These are phyloP conservation scores for Vicia sativa DNA, from an alignment of 306 rosid genomes.

Conservation along the genomic window DNA sequence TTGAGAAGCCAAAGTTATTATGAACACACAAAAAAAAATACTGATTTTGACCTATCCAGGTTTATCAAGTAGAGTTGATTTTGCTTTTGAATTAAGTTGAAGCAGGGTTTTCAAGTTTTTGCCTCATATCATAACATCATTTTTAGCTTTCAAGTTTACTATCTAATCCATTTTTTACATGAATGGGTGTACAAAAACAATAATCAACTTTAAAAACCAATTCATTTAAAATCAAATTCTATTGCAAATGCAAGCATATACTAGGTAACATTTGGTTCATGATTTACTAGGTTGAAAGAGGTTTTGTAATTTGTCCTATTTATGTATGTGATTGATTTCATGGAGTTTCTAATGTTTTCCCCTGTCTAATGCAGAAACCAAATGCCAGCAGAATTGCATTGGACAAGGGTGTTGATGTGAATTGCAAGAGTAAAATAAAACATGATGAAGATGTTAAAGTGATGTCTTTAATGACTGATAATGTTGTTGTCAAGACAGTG, in stretches of 20 bases:
- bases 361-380: conserved; percentile 55
- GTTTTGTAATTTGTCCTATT: conserved; percentile 13
- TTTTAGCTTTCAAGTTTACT: neutral
- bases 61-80: neutral
- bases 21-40: neutral
- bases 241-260: neutral
- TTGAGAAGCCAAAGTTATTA: neutral
- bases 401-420: conserved; percentile 41
- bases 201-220: neutral
- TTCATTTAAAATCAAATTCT: neutral
- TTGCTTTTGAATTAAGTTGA: neutral
- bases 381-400: conserved; percentile 43
- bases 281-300: conserved; percentile 17
- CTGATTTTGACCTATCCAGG: neutral
- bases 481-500: conserved; percentile 42
- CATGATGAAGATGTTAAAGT: conserved; percentile 47
- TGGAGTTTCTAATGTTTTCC: conserved; percentile 6
- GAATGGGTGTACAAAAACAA: neutral
- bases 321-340: neutral
- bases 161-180: neutral
- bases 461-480: conserved; percentile 36
- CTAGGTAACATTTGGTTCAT: neutral
- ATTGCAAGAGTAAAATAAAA: conserved; percentile 43
- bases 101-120: neutral
- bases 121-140: neutral